Conservation (phyloP, 257 asterid genomes). For the Nemophila menziesii region DNA sequence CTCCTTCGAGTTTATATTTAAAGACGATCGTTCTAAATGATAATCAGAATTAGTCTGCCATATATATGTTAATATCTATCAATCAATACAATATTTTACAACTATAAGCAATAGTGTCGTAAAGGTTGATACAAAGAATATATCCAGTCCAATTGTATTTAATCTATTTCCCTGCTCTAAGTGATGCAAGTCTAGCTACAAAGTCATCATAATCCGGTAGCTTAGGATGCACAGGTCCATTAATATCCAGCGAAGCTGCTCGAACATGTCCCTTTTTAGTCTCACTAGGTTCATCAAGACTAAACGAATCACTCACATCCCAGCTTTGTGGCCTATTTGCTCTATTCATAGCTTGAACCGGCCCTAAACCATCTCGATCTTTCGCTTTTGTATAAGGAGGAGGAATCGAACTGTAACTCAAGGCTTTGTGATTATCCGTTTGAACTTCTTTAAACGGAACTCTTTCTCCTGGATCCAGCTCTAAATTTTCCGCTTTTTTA, state of each 20-base stretch:
- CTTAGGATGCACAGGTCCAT: constrained; percentile 58
- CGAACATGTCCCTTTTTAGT: constrained; percentile 27
- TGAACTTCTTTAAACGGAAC: constrained; percentile 26
- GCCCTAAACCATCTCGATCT: constrained; percentile 8
- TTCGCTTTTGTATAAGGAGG: constrained; percentile 38
- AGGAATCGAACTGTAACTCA: constrained; percentile 17
- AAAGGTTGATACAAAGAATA: no score
- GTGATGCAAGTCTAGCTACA: constrained; percentile 52
- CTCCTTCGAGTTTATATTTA: no score
- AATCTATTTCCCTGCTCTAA: constrained; percentile 11
- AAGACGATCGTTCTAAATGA: no score
- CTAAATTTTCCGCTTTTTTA: background rate
- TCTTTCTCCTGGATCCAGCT: constrained; percentile 1
- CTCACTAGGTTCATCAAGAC: constrained; percentile 21
- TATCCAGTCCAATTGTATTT: no score
- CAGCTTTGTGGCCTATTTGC: constrained; percentile 14
- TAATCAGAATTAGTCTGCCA: no score
- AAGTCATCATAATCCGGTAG: constrained; percentile 74
- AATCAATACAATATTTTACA: no score
- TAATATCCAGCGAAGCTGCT: constrained; percentile 29
- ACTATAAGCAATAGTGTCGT: no score
- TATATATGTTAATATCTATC: no score
- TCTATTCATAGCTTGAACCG: no score
- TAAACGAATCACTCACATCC: no score
- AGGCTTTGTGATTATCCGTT: constrained; percentile 19